A percentile compares a stretch with the other conserved stretches of the same genome.
These are phyloP conservation scores for Podospora sp. DNA, from an alignment of 495 filamentous ascomycete genomes.

Conservation along the genomic window DNA sequence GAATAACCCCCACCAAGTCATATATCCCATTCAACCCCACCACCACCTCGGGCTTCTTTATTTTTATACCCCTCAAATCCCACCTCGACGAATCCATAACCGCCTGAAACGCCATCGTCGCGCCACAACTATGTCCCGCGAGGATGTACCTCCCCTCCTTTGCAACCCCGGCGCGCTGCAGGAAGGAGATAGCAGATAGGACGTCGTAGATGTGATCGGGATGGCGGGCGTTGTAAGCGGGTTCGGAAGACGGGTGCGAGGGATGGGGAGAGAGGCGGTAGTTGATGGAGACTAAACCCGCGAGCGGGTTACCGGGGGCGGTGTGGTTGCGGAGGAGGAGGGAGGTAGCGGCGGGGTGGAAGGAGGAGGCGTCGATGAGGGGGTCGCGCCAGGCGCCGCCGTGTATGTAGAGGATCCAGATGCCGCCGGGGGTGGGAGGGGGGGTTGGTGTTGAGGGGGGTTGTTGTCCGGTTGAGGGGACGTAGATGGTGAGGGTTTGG, in stretches of 20 bases:
- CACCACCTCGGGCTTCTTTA: conserved; percentile 30
- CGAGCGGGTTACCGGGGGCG: conserved; percentile 35
- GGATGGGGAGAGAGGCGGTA: conserved; percentile 82
- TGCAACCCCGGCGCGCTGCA: conserved; percentile 51
- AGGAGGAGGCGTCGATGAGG: conserved; percentile 53
- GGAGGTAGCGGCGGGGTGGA: conserved; percentile 22
- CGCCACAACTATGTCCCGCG: conserved; percentile 77
- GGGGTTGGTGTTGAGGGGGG: background rate
- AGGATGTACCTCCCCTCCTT: conserved; percentile 58
- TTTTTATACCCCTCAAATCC: conserved; percentile 6
- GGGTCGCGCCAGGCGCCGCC: conserved; percentile 91
- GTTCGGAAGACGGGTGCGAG: conserved; percentile 37
- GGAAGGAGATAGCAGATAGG: conserved; percentile 58
- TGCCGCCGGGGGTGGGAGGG: conserved; percentile 14
- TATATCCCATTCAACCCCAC: conserved; percentile 65
- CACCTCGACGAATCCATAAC: conserved; percentile 50
- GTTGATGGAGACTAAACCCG: conserved; percentile 70
- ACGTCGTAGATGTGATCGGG: conserved; percentile 78
- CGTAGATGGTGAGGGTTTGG: conserved; percentile 34
- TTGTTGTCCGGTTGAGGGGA: conserved; percentile 15
- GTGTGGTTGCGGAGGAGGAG: conserved; percentile 16
- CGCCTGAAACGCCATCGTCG: conserved; percentile 70
- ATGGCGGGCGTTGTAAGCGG: conserved; percentile 50
- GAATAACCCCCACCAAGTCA: conserved; percentile 56
- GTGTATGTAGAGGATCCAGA: conserved; percentile 68